Evolutionary conservation across 2,329 filamentous ascomycete genomes (phyloP).

Genomic region (Botrytis tulipae): DNA sequence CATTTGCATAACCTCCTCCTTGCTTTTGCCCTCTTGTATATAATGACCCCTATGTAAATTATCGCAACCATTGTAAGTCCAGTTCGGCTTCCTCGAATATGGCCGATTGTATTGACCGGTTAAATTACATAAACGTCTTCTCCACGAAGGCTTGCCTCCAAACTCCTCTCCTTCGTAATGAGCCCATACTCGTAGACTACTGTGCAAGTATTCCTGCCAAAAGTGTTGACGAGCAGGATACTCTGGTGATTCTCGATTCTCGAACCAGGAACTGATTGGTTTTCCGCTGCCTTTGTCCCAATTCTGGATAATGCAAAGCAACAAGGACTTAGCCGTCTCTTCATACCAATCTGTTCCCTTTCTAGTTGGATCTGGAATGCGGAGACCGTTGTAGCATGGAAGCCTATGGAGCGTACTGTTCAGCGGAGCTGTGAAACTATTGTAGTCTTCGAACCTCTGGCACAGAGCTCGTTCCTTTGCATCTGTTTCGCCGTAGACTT

Average conservation of each 20-base stretch:
- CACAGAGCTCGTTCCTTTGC: neutral
- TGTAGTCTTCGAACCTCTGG: neutral
- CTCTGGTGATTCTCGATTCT: neutral
- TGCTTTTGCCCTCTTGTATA: neutral
- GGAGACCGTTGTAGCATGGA: neutral
- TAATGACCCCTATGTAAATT: neutral
- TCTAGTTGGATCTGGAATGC: neutral
- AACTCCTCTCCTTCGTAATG: neutral
- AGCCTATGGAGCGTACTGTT: fast-evolving
- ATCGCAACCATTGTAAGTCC: neutral
- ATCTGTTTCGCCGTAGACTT: neutral
- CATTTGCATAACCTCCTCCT: neutral
- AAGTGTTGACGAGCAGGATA: neutral
- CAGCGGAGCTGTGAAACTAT: neutral
- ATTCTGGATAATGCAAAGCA: neutral
- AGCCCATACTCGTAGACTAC: neutral
- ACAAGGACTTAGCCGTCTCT: neutral
- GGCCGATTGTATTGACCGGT: neutral
- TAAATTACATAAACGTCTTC: no score
- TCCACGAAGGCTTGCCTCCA: neutral
- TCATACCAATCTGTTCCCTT: neutral
- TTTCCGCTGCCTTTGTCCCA: neutral
- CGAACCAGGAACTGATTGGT: neutral
- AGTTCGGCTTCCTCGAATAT: neutral
- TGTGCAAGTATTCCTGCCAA: neutral